A percentile compares a stretch with the other conserved stretches of the same genome.
phyloP scores from a whole-genome alignment of 1,139 yeast species.

The Saccharomyces pastorianus region DNA sequence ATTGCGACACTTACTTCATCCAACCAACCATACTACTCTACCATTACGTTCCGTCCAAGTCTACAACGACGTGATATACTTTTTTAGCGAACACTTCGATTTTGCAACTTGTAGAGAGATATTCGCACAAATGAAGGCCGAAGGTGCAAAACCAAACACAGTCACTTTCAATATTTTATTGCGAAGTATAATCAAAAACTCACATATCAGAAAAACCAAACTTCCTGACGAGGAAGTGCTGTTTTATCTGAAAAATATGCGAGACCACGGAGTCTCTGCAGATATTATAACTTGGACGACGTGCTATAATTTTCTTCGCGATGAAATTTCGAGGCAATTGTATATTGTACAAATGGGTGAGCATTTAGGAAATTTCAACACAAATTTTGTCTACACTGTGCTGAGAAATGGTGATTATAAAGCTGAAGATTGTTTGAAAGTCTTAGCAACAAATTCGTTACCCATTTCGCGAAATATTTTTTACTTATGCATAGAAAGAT shows the following conservation, averaged over 20 bases:
- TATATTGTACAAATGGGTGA: conserved; percentile 23
- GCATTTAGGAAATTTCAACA: conserved; percentile 22
- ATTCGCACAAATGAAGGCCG: conserved; percentile 35
- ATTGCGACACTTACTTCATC: conserved; percentile 36
- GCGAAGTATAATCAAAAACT: conserved; percentile 22
- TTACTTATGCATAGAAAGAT: conserved; percentile 20
- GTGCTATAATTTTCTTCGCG: conserved; percentile 26
- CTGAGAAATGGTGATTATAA: conserved; percentile 12
- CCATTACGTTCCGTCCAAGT: conserved; percentile 32
- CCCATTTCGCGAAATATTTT: conserved; percentile 20
- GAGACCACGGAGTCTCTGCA: conserved; percentile 24
- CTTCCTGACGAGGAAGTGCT: conserved; percentile 28
- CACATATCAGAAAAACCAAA: conserved; percentile 26
- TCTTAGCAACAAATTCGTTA: conserved; percentile 17
- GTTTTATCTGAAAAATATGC: conserved; percentile 34
- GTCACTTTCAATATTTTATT: conserved; percentile 40
- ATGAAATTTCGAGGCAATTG: conserved; percentile 25
- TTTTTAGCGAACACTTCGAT: conserved; percentile 34
- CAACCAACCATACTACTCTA: conserved; percentile 33
- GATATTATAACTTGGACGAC: conserved; percentile 38
- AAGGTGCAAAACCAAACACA: conserved; percentile 34
- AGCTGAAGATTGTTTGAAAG: conserved; percentile 11
- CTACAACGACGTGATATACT: conserved; percentile 40
- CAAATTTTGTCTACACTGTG: conserved; percentile 17
- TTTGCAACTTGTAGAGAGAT: conserved; percentile 39